A percentile compares a stretch with the other conserved stretches of the same genome.
Evolutionary conservation across 1,284 basidiomycete genomes (phyloP).

Genomic region (Exobasidium cylindrosporum): DNA sequence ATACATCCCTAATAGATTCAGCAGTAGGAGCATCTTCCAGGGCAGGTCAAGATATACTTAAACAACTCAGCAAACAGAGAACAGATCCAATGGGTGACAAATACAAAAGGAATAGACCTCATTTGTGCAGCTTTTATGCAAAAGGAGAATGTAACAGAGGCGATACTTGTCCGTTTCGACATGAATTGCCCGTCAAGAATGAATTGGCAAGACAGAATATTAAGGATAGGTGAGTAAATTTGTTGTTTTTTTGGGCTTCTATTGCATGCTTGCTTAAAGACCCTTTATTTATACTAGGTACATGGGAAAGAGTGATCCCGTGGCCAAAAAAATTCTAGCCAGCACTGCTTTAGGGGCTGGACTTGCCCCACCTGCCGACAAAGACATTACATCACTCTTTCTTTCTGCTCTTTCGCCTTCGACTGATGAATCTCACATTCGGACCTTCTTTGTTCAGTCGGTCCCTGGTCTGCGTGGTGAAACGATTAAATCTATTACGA

Average conservation of each 20-base stretch:
- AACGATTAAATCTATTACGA: slow-evolving; percentile 63
- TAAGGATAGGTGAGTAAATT: slow-evolving; percentile 64
- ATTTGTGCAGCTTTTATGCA: slow-evolving; percentile 89
- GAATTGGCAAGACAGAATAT: slow-evolving; percentile 86
- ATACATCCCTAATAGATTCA: slow-evolving; percentile 34
- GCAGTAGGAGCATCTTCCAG: slow-evolving; percentile 42
- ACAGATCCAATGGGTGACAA: slow-evolving; percentile 62
- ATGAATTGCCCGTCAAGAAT: slow-evolving; percentile 71
- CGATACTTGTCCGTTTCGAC: slow-evolving; percentile 86
- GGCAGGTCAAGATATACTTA: slow-evolving; percentile 86
- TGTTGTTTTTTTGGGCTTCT: too few relatives aligned
- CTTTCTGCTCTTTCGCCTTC: slow-evolving; percentile 75
- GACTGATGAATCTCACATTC: slow-evolving; percentile 73
- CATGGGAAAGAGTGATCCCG: slow-evolving; percentile 82
- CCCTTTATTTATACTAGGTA: slow-evolving; percentile 38
- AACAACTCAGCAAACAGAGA: slow-evolving; percentile 76
- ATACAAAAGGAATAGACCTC: slow-evolving; percentile 92
- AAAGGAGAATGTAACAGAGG: slow-evolving; percentile 94
- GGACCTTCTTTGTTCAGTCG: slow-evolving; percentile 65
- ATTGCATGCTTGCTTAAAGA: too few relatives aligned
- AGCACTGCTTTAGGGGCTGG: slow-evolving; percentile 73
- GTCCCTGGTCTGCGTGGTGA: slow-evolving; percentile 56
- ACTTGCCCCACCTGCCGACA: slow-evolving; percentile 82
- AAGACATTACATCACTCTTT: slow-evolving; percentile 79
- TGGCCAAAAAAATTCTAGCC: slow-evolving; percentile 79